These are phyloP conservation scores for Xylariaceae sp. DNA, from an alignment of 2,329 filamentous ascomycete genomes.

Conservation along the genomic window DNA sequence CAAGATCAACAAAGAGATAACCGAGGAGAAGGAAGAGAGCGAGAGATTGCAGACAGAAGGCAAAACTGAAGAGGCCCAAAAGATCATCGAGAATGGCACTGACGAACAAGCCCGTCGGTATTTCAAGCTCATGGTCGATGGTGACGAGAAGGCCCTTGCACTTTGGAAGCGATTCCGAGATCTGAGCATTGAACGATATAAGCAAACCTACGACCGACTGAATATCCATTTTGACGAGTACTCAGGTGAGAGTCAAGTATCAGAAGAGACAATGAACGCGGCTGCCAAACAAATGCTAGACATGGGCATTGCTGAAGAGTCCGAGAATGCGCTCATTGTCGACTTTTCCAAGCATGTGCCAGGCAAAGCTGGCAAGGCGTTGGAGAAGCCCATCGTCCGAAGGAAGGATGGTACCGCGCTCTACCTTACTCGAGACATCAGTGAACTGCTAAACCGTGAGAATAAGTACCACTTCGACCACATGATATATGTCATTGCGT, in stretches of 20 bases:
- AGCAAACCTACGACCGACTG: slow-evolving; percentile 52
- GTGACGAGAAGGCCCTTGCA: slow-evolving; percentile 49
- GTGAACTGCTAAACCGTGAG: slow-evolving; percentile 61
- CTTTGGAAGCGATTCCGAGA: slow-evolving; percentile 55
- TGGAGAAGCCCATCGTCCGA: slow-evolving; percentile 65
- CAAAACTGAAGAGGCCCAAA: slow-evolving; percentile 38
- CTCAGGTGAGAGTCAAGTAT: slow-evolving; percentile 69
- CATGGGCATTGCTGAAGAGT: slow-evolving; percentile 60
- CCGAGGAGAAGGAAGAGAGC: slow-evolving; percentile 55
- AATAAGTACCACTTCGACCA: slow-evolving; percentile 62
- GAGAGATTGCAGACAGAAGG: slow-evolving; percentile 45
- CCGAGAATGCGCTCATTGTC: slow-evolving; percentile 66
- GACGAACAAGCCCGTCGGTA: slow-evolving; percentile 53
- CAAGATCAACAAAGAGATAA: slow-evolving; percentile 57
- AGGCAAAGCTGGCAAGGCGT: slow-evolving; percentile 61
- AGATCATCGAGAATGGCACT: slow-evolving; percentile 36
- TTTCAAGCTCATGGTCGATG: slow-evolving; percentile 57
- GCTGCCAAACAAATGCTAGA: slow-evolving; percentile 58
- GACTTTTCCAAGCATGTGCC: slow-evolving; percentile 64
- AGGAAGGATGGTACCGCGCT: slow-evolving; percentile 71
- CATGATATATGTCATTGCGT: slow-evolving; percentile 75
- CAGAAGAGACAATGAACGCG: slow-evolving; percentile 59
- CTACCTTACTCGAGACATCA: slow-evolving; percentile 74
- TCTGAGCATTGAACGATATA: slow-evolving; percentile 54
- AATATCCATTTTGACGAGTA: slow-evolving; percentile 59